These are phyloP conservation scores for Geotrichum restrictum DNA, from an alignment of 1,139 yeast species.

Conservation along the genomic window DNA sequence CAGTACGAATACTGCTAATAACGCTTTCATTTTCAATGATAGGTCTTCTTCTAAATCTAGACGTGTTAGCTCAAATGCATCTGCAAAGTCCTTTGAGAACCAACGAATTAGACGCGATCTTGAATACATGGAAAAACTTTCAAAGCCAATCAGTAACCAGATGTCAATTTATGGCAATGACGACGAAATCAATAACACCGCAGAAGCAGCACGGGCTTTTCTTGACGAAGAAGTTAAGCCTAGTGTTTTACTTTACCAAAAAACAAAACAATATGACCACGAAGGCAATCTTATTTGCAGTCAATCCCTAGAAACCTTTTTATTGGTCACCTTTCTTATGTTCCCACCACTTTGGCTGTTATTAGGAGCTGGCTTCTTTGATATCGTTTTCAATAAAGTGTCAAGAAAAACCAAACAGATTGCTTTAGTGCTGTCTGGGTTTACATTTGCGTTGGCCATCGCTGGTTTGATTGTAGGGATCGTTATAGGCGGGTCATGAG, in stretches of 20 bases:
- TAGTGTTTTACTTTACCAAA: background rate
- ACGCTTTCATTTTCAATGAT: background rate
- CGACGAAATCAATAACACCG: constrained; percentile 1
- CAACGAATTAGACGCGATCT: background rate
- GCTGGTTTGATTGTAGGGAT: constrained; percentile 18
- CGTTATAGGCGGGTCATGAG: constrained; percentile 15
- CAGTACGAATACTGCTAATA: background rate
- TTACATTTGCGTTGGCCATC: constrained; percentile 11
- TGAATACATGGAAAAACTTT: background rate
- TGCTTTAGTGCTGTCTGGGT: constrained; percentile 14
- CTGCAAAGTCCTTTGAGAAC: background rate
- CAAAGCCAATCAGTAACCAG: background rate
- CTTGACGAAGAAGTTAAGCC: background rate
- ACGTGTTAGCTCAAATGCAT: background rate
- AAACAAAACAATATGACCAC: background rate
- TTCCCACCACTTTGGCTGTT: constrained; percentile 23
- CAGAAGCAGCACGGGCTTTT: background rate
- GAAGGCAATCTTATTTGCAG: constrained; percentile 2
- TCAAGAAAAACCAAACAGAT: constrained; percentile 15
- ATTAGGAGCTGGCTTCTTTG: constrained; percentile 19
- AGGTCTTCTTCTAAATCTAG: background rate
- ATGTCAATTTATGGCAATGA: background rate
- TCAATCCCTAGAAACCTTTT: constrained; percentile 7
- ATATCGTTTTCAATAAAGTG: constrained; percentile 6
- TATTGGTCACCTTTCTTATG: constrained; percentile 12